These are phyloP conservation scores for Neurospora sp. DNA, from an alignment of 495 filamentous ascomycete species.

Conservation along the genomic window DNA sequence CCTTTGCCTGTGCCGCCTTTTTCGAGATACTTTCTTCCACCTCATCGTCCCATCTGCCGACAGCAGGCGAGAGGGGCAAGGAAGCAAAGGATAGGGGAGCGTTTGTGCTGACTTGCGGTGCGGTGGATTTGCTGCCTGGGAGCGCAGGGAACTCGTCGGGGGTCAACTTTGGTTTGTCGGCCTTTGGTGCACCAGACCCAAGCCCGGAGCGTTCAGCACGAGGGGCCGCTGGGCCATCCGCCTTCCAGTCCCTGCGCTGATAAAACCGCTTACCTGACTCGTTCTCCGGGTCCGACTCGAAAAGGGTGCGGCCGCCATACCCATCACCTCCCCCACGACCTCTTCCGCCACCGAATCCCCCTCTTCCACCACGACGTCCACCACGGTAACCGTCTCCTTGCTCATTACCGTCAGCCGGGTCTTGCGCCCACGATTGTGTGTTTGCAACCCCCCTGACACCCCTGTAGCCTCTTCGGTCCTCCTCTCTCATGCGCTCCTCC, in stretches of 20 bases:
- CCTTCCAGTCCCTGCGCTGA: neutral
- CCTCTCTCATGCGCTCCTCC: constrained; percentile 19
- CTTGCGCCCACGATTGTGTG: neutral
- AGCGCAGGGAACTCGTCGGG: constrained; percentile 35
- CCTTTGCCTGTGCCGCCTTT: neutral
- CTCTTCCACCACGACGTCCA: constrained; percentile 18
- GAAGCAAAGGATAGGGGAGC: neutral
- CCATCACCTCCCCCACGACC: constrained; percentile 9
- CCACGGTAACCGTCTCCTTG: constrained; percentile 8
- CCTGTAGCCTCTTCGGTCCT: constrained; percentile 23
- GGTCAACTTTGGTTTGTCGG: constrained; percentile 4
- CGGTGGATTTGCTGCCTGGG: constrained; percentile 8
- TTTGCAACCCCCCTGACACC: constrained; percentile 22
- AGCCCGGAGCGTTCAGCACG: neutral
- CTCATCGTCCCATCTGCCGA: constrained; percentile 40
- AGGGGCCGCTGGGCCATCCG: neutral
- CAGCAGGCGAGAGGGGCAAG: constrained; percentile 17
- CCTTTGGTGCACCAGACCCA: constrained; percentile 12
- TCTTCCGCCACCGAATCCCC: constrained; percentile 11
- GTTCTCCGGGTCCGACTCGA: neutral
- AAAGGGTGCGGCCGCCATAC: constrained; percentile 1
- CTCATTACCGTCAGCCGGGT: constrained; percentile 11
- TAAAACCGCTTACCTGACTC: neutral
- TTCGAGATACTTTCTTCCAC: constrained; percentile 14
- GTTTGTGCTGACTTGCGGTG: neutral